A percentile compares a stretch with the other conserved stretches of the same genome.
Conservation (phyloP, 257 asterid genomes). For the Solanum tarijense region DNA sequence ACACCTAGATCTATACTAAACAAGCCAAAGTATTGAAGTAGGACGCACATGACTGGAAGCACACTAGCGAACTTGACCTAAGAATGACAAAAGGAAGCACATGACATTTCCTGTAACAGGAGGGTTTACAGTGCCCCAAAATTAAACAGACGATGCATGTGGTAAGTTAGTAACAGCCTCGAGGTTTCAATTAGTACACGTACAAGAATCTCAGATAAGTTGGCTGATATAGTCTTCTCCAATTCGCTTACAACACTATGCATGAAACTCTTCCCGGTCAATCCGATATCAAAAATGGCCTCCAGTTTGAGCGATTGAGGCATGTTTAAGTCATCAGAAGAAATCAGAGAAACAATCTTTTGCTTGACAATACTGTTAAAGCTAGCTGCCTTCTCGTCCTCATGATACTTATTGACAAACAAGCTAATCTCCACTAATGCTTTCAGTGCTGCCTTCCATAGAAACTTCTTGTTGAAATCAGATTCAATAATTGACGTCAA, state of each 20-base stretch:
- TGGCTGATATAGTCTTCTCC: constrained; percentile 50
- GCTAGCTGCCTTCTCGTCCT: constrained; percentile 41
- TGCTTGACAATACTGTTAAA: constrained; percentile 61
- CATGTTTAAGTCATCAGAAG: constrained; percentile 44
- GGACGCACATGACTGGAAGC: not conserved
- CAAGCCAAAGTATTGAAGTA: not conserved
- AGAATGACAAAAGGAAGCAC: not conserved
- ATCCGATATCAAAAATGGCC: constrained; percentile 65
- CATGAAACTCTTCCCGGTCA: constrained; percentile 50
- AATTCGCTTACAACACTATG: constrained; percentile 47
- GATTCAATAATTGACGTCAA: constrained; percentile 45
- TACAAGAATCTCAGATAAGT: constrained; percentile 61
- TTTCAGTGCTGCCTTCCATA: constrained; percentile 55
- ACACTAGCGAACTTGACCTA: not conserved
- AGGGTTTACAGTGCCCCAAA: not conserved
- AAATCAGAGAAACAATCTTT: constrained; percentile 42
- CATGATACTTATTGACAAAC: constrained; percentile 37
- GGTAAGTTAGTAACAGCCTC: not conserved
- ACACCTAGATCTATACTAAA: not conserved
- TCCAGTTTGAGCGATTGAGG: constrained; percentile 53
- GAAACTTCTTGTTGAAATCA: constrained; percentile 34
- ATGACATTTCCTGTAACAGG: not conserved
- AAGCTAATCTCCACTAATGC: constrained; percentile 63
- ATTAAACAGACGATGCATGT: not conserved
- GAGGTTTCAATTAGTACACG: constrained; percentile 19